Conservation (phyloP, 306 rosid species). For the Vigna unguiculata region DNA sequence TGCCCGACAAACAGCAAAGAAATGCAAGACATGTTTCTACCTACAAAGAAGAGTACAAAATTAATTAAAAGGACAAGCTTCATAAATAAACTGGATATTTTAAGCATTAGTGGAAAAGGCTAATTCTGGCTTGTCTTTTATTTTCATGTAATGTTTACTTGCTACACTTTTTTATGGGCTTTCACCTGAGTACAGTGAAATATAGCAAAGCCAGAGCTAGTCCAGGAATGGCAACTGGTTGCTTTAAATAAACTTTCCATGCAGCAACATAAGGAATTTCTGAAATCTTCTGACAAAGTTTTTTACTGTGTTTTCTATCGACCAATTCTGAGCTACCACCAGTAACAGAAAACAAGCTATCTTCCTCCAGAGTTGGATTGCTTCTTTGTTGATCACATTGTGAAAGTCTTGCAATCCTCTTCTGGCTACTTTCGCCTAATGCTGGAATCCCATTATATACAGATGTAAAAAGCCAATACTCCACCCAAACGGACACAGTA, state of each 20-base stretch:
- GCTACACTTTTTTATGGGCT: background rate
- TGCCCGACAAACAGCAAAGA: background rate
- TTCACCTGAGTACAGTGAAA: slow-evolving; percentile 90
- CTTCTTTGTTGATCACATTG: slow-evolving; percentile 46
- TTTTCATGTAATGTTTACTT: slow-evolving; percentile 16
- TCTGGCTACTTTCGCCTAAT: slow-evolving; percentile 62
- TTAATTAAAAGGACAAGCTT: background rate
- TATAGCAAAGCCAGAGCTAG: slow-evolving; percentile 76
- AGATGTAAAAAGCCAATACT: slow-evolving; percentile 84
- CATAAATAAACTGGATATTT: background rate
- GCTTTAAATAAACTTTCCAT: slow-evolving; percentile 79
- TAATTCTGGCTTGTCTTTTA: background rate
- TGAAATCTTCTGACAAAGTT: slow-evolving; percentile 42
- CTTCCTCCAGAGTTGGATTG: slow-evolving; percentile 43
- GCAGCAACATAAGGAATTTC: slow-evolving; percentile 64
- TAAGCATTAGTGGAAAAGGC: slow-evolving; percentile 15
- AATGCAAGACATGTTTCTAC: slow-evolving; percentile 13
- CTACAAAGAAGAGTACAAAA: background rate
- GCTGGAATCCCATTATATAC: slow-evolving; percentile 82
- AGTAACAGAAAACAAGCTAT: slow-evolving; percentile 42
- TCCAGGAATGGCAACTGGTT: slow-evolving; percentile 86
- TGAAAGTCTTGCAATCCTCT: slow-evolving; percentile 56
- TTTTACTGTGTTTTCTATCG: slow-evolving; percentile 45
- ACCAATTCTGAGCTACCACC: slow-evolving; percentile 19
- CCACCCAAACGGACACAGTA: slow-evolving; percentile 71